phyloP scores from a whole-genome alignment of 371 early-diverging fungal species.

The Batkoa obscura region DNA sequence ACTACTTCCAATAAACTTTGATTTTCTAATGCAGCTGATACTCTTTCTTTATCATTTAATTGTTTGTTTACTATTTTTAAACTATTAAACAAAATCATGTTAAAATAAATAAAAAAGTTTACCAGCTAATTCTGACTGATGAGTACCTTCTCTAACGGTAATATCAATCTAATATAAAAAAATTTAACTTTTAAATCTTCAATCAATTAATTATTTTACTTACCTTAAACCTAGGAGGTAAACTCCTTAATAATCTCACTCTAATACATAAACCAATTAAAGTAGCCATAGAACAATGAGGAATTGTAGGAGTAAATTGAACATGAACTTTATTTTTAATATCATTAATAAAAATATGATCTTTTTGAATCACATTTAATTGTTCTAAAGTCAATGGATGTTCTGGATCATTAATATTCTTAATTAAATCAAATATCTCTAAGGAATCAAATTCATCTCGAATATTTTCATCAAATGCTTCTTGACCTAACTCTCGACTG shows the following conservation, averaged over 20 bases:
- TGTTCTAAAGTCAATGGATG: constrained; percentile 94
- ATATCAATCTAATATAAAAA: constrained; percentile 40
- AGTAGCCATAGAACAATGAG: constrained; percentile 99
- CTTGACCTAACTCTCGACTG: background rate
- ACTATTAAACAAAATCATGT: background rate
- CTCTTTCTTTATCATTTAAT: constrained; percentile 98
- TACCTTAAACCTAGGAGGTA: constrained; percentile 81
- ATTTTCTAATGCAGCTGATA: constrained; percentile 97
- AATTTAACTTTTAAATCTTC: background rate
- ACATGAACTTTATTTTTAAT: constrained; percentile 39
- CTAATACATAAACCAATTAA: constrained; percentile 96
- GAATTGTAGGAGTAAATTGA: constrained; percentile 95
- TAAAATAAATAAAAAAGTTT: background rate
- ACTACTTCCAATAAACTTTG: constrained; percentile 79
- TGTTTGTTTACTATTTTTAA: constrained; percentile 74
- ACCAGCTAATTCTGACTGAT: constrained; percentile 78
- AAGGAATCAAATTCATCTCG: background rate
- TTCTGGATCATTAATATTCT: constrained; percentile 97
- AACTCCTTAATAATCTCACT: constrained; percentile 65
- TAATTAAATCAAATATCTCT: constrained; percentile 33
- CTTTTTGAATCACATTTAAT: constrained; percentile 74
- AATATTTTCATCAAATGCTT: background rate
- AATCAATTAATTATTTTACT: background rate
- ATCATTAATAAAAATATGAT: constrained; percentile 65
- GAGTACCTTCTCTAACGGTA: constrained; percentile 79